Conservation (phyloP, 2,329 filamentous ascomycete species). For the Aspergillus floridensis region DNA sequence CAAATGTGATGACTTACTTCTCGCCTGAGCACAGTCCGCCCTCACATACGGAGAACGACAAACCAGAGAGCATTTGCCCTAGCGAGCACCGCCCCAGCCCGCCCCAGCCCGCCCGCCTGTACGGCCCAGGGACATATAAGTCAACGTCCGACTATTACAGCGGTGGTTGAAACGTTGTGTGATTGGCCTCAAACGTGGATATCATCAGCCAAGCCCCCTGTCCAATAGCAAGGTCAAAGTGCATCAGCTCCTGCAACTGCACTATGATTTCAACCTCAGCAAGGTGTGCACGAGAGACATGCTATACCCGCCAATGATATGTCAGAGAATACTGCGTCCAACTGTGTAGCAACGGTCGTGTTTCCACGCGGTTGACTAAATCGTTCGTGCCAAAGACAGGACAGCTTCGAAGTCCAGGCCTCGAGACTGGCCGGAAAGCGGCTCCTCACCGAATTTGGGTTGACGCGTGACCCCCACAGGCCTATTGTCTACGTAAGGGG, state of each 20-base stretch:
- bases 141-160: neutral
- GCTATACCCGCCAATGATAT: neutral
- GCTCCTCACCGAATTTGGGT: no score
- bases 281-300: neutral
- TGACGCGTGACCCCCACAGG: no score
- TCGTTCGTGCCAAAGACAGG: neutral
- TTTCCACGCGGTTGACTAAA: neutral
- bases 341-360: neutral
- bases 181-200: neutral
- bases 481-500: no score
- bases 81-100: no score
- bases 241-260: neutral
- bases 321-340: neutral
- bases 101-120: no score
- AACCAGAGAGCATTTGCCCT: no score
- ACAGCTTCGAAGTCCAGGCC: no score
- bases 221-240: neutral
- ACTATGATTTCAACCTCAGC: neutral
- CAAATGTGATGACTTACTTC: neutral
- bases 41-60: no score
- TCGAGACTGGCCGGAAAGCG: no score
- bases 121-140: no score
- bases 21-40: no score
- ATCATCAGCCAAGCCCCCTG: neutral
- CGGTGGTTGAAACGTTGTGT: neutral